Evolutionary conservation across 1,284 basidiomycete species (phyloP), one percentile per base, ranked within the genome.

Genomic region (Thelephora terrestris): DNA sequence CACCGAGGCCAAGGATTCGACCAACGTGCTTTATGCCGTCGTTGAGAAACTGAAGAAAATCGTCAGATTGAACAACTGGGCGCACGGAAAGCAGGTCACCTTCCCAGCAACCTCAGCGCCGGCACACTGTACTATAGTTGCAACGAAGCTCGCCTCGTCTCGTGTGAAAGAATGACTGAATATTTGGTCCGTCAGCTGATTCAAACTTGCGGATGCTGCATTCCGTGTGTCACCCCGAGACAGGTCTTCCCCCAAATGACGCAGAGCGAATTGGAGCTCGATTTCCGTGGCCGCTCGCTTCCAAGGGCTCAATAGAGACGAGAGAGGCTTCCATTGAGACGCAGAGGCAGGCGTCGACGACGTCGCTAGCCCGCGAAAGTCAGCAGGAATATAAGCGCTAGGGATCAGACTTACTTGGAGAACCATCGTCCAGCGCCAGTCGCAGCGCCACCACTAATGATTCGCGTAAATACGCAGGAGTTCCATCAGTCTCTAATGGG

Each of bases 91-190:
- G 32, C 14, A n/a, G 24, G 57, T 43, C 53, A 86, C 86, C 75
- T 84, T 87, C 43, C 71, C 71, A 4, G 79, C 80, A 38, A 90
- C 78, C 2, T 70, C 67, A 42, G 67, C 70, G 45, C 81, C 79
- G 12, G 82, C 80, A 27, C 81, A 83, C 52, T 75, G 75, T 29
- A 80, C 74, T 72, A 89, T 82, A 57, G 86, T 82, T 7, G 82
- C 83, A 14, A 90, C 77, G 55, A 88, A 85, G 54, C 81, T 83
- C 0, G 84, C 85, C 61, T 88, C 80, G 55, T 89, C 83, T 0
- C 78, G 74, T 9, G 79, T 77, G 63, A 86, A 79, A 12, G 77
- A 77, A 50, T 84, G 77, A 50, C 76, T 78, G 56, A 89, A 82
- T 10, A 90, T 66, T 56, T 76, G 74, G 2, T 73, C 69, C 1